A percentile compares a stretch with the other conserved stretches of the same genome.
Conservation (phyloP, 257 asterid genomes). For the Gynochthodes officinalis region DNA sequence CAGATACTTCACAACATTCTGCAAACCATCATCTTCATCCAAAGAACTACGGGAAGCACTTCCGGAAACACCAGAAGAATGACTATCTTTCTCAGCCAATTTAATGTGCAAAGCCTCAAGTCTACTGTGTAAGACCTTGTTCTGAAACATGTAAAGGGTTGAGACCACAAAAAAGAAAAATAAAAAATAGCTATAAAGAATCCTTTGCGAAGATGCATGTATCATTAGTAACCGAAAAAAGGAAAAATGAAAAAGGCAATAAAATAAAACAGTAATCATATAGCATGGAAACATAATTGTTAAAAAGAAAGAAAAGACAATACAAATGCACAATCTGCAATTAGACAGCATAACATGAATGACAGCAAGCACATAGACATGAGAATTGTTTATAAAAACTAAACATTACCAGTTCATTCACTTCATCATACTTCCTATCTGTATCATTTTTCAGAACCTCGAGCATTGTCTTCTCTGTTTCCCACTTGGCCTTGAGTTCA, state of each 20-base stretch:
- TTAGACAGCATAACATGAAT: background rate
- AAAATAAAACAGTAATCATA: background rate
- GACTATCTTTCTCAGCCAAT: slow-evolving; percentile 74
- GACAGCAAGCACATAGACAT: background rate
- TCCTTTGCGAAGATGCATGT: too few species aligned
- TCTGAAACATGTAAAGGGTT: slow-evolving; percentile 26
- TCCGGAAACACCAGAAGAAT: slow-evolving; percentile 50
- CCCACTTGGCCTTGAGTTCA: slow-evolving; percentile 77
- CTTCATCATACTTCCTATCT: slow-evolving; percentile 66
- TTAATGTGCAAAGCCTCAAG: slow-evolving; percentile 87
- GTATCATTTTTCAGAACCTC: slow-evolving; percentile 73
- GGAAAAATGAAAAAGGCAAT: background rate
- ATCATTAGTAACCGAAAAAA: background rate
- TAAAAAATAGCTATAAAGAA: too few species aligned
- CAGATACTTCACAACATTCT: slow-evolving; percentile 74
- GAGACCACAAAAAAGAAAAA: background rate
- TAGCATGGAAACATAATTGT: background rate
- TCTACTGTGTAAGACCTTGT: slow-evolving; percentile 74
- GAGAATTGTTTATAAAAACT: background rate
- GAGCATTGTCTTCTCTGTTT: slow-evolving; percentile 58
- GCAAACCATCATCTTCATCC: slow-evolving; percentile 70
- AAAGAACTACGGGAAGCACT: slow-evolving; percentile 39
- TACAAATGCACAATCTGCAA: background rate
- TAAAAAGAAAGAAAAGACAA: background rate
- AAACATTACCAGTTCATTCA: slow-evolving; percentile 54